Evolutionary conservation across 148 eudicot genomes (phyloP).

Genomic region (Nyssa sinensis): DNA sequence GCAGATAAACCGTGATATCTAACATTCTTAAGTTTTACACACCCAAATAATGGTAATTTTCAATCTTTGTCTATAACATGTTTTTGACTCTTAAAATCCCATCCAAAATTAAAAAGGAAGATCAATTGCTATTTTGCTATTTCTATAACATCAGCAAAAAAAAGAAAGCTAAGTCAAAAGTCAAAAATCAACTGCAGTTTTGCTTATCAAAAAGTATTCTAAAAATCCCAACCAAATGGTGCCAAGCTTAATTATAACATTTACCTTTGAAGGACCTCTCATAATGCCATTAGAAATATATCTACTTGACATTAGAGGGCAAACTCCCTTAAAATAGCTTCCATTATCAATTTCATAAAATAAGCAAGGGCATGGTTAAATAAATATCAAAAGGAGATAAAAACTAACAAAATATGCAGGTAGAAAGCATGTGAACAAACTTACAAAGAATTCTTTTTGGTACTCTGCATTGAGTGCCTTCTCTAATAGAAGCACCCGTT

Average conservation of each 20-base stretch:
- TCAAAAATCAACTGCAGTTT: neutral
- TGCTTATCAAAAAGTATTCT: neutral
- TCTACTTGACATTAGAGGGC: neutral
- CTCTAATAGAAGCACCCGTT: constrained; percentile 81
- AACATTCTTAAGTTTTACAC: no score
- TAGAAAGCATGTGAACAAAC: constrained; percentile 25
- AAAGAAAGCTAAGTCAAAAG: neutral
- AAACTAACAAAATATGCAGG: neutral
- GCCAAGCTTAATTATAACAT: neutral
- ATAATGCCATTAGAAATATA: neutral
- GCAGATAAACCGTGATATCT: no score
- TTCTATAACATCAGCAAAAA: neutral
- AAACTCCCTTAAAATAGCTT: no score
- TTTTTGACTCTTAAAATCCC: no score
- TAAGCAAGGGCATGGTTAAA: neutral
- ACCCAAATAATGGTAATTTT: no score
- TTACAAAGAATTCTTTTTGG: constrained; percentile 57
- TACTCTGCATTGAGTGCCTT: constrained; percentile 71
- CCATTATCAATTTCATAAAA: no score
- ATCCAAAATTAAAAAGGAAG: no score
- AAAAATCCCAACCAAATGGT: neutral
- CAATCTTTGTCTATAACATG: no score
- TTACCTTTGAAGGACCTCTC: neutral
- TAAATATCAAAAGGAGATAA: constrained; percentile 1
- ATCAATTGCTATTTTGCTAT: no score